Conservation (phyloP, 2,329 filamentous ascomycete species). For the Colletotrichum gigasporum region DNA sequence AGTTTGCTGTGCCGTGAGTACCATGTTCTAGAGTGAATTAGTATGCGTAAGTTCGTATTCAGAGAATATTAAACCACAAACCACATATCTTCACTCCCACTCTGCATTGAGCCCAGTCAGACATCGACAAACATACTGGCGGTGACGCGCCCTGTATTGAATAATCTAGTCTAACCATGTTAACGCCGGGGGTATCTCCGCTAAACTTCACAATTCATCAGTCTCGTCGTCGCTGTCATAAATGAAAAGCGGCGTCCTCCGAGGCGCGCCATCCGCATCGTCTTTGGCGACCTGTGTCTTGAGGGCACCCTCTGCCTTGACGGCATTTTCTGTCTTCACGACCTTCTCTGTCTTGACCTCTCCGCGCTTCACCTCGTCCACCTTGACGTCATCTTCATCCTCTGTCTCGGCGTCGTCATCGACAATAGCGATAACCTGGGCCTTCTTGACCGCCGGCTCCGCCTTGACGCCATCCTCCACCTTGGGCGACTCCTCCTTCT, state of each 20-base stretch:
- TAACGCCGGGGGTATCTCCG: slow-evolving; percentile 17
- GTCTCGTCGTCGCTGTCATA: slow-evolving; percentile 47
- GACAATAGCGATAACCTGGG: neutral
- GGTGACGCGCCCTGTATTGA: no score
- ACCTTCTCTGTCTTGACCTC: slow-evolving; percentile 21
- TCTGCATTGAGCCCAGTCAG: no score
- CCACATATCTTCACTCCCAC: no score
- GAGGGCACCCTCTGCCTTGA: neutral
- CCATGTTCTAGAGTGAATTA: no score
- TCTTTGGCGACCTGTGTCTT: neutral
- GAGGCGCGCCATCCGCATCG: neutral
- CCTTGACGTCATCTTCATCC: slow-evolving; percentile 17
- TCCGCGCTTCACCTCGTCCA: slow-evolving; percentile 12
- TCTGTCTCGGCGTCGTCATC: slow-evolving; percentile 13
- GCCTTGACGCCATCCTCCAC: slow-evolving; percentile 14
- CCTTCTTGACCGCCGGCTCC: slow-evolving; percentile 16
- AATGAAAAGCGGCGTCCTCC: slow-evolving; percentile 45
- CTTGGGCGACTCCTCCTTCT: slow-evolving; percentile 18
- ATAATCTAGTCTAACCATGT: no score
- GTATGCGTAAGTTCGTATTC: no score
- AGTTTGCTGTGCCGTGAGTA: no score
- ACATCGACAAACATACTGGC: no score
- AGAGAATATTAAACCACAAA: no score
- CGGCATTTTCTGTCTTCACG: neutral
- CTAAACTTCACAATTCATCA: slow-evolving; percentile 44